Base-by-base conservation (phyloP, 2,329 filamentous ascomycete genomes). In the Penicillium sp. region DNA sequence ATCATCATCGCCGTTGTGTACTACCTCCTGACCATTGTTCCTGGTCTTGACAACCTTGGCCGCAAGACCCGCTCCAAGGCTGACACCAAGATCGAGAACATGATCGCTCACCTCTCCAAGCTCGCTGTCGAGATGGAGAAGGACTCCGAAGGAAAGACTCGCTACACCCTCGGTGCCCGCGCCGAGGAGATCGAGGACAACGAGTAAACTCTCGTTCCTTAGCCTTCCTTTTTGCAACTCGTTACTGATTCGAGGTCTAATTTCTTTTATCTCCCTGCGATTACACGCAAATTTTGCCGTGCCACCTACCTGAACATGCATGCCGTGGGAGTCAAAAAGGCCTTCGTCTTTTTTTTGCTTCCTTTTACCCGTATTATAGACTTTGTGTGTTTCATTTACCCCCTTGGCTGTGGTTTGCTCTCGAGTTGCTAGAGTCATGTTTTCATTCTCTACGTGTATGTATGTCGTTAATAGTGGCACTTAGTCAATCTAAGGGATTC, bases 61-160 rank as follows among this genome's bases (percentile, higher is more conserved):
- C 79, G 79, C 66, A 76, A 78, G 72, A 79, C 74, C 70, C 76
- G 79, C 63, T 79, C 76, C 67, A 75, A 76, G 63, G 76, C 77
- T 55, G 79, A 81, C 69, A 81, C 79, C 63, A 74, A 79, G 69
- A 79, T 81, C 69, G 79, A 81, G 78, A 81, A 81, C 72, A 76
- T 81, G 66, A 74, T 81, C 58, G 74, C 72, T 46, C 78, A 80
- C 69, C 74, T 81, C 49, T 78, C 77, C 72, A 80, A 81, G 71
- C 74, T 81, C 48, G 79, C 79, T 53, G 66, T 81, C 50, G 79
- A 81, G 71, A 77, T 79, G 66, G 78, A 81, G 72, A 69, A 66
- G 34, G 77, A 80, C 65, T 67, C 72, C 35, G 72, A 75, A 62
- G 77, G 78, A 66, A 76, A 75, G 62, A 71, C 73, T 58, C 74